Base-by-base conservation (phyloP, 116 monocot genomes). In the Posidonia oceanica region DNA sequence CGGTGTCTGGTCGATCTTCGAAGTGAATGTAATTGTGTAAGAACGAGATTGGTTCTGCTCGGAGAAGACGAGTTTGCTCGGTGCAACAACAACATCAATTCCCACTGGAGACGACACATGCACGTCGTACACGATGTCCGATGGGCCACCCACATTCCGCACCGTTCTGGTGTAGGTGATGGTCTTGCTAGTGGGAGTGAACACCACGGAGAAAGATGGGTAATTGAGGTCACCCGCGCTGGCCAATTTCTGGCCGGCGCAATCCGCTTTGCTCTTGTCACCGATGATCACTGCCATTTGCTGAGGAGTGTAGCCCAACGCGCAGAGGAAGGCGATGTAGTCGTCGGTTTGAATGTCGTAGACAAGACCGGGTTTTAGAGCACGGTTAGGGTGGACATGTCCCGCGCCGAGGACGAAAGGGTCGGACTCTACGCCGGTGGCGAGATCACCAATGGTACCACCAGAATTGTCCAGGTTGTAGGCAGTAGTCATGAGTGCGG, bases 401-500 rank as follows among this genome's bases (percentile, higher is more conserved):
- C 98, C 98, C 29, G 93, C 85, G 11, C 98, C 93, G 39, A 84
- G 85, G 36, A 80, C 83, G 41, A 93, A 92, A 0, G 93, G 93
- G 1, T 80, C 90, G 3, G 98, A 93, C 39, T 82, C 82, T 2
- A 38, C 72, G 2, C 80, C 86, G 17, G 80, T 93, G 36, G 89
- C 79, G 36, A 98, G 70, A 68, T 98, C 97, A 21, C 72, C 62
- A 73, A 93, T 93, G 68, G 20, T 62, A 59, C 69, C 74, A 22
- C 93, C 90, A 14, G 93, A 77, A 64, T 90, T 83, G 74, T 98
- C 98, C 7, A 68, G 3, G 65, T 84, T 86, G 69, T 87, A 85
- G 16, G 98, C 87, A 0, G 98, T 90, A 39, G 98, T 98, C 80
- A 98, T 81, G 39, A 98, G 77, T 3, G 98, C 98, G 8, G 93